Evolutionary conservation across 1,284 basidiomycete species (phyloP), one percentile per base, ranked within the genome.

Genomic region (Golubevia sp.): DNA sequence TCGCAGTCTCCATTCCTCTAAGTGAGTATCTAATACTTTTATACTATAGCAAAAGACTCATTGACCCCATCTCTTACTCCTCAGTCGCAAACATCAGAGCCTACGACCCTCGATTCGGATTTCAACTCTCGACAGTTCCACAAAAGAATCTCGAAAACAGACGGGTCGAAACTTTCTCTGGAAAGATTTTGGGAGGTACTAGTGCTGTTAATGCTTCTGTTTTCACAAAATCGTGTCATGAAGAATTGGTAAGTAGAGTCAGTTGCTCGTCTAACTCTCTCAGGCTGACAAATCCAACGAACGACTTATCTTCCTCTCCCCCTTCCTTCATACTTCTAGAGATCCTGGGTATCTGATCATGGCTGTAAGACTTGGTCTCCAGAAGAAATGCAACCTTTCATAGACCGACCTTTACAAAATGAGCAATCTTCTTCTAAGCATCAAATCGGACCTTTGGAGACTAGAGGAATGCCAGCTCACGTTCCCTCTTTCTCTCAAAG

Each of bases 231-330:
- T 25, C 56, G 21, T 58, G 52, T 63, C 44, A 20, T 6, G 63
- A 23, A 44, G 55, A 30, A 61, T 64, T 13, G 63, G 63, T 23
- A 58, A 61, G 3, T 64, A 55, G 2, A 61, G 59, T 60, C 52
- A 60, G 58, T 21, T 20, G 24, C 18, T 25, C 7, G 49, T 4
- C n/a, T 52, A 44, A 8, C 20, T 27, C n/a, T 7, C 2, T n/a
- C 15, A 20, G 49, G 8, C 25, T 18, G 23, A 50, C 24, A 34
- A 6, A 7, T 55, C 61, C 58, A 64, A 64, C 15, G 63, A 53
- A 0, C 30, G 51, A 13, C 24, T 64, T 11, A 61, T 56, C 52
- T 34, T 61, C 4, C 25, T 49, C 48, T 44, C 55, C 38, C 30
- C 5, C 30, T 34, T 26, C 60, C 21, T 56, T 55, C 55, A 30